A percentile compares a stretch with the other conserved stretches of the same genome.
Conservation (phyloP, 768 basidiomycete genomes). For the Dioszegia crocea region DNA sequence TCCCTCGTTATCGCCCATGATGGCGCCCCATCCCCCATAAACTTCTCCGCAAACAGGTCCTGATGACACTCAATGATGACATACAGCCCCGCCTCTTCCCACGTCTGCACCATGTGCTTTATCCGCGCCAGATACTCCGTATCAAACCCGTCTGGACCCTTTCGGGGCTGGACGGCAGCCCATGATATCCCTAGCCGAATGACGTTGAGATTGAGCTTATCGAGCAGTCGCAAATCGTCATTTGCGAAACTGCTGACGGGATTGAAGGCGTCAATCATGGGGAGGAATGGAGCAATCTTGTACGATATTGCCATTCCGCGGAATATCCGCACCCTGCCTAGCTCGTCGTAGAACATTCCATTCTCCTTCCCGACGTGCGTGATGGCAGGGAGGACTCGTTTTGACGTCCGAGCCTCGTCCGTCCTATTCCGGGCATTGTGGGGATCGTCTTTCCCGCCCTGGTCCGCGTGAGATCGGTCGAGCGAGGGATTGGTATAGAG, state of each 20-base stretch:
- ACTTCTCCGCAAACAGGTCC: slow-evolving; percentile 22
- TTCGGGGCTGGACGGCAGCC: slow-evolving; percentile 19
- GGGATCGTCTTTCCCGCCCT: not conserved
- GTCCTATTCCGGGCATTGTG: slow-evolving; percentile 13
- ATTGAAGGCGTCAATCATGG: slow-evolving; percentile 15
- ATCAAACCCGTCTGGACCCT: slow-evolving; percentile 16
- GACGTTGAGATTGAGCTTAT: slow-evolving; percentile 23
- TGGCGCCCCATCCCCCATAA: slow-evolving; percentile 23
- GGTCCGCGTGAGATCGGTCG: not conserved
- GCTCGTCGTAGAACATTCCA: slow-evolving; percentile 24
- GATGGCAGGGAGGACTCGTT: slow-evolving; percentile 14
- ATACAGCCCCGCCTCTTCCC: slow-evolving; percentile 15
- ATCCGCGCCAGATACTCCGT: slow-evolving; percentile 13
- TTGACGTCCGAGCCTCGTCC: slow-evolving; percentile 6
- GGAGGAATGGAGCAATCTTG: slow-evolving; percentile 16
- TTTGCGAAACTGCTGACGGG: slow-evolving; percentile 15
- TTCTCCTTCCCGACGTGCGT: slow-evolving; percentile 17
- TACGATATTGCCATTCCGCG: slow-evolving; percentile 17
- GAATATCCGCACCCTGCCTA: slow-evolving; percentile 14
- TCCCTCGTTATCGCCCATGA: slow-evolving; percentile 20
- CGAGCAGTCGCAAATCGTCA: slow-evolving; percentile 17
- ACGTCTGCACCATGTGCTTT: slow-evolving; percentile 7
- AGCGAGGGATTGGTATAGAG: slow-evolving; percentile 11
- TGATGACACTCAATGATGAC: slow-evolving; percentile 23
- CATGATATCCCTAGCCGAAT: slow-evolving; percentile 20